A percentile compares a stretch with the other conserved stretches of the same genome.
Conservation (phyloP, 768 basidiomycete species). For the Boletus subcaerulescens region DNA sequence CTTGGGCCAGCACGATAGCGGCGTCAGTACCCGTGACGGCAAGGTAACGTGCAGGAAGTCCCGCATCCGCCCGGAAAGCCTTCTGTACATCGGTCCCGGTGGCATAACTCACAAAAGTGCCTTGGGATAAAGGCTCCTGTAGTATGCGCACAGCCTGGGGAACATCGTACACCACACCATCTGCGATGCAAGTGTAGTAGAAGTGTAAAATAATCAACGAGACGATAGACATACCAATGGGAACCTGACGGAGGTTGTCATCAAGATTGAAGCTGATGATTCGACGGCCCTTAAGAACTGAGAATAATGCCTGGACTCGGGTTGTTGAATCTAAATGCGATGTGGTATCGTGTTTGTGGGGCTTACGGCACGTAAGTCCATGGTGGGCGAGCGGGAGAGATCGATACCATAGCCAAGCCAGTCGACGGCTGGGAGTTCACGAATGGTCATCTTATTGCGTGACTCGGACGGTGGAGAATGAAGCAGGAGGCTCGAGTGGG, state of each 20-base stretch:
- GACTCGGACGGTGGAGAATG: too few species aligned
- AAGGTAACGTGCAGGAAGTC: conserved; percentile 1
- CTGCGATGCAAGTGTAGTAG: background rate
- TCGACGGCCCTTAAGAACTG: conserved; percentile 1
- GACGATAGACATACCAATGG: background rate
- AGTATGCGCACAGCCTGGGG: background rate
- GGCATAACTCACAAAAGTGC: background rate
- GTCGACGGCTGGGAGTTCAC: conserved; percentile 8
- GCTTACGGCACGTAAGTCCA: conserved; percentile 8
- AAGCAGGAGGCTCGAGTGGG: too few species aligned
- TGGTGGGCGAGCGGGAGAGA: conserved; percentile 9
- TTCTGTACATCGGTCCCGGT: background rate
- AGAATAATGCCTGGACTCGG: background rate
- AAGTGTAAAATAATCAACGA: background rate
- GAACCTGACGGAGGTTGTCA: background rate
- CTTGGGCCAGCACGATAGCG: background rate
- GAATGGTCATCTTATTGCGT: background rate
- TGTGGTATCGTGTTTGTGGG: background rate
- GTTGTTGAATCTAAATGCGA: background rate
- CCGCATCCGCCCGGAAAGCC: background rate
- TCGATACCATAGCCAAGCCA: conserved; percentile 12
- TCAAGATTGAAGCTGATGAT: background rate
- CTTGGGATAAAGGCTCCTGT: background rate
- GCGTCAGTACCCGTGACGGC: conserved; percentile 3
- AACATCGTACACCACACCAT: background rate